Evolutionary conservation across 169 alveolate species (phyloP), one percentile per base, ranked within the genome.

Genomic region (Theileria luwenshuni): DNA sequence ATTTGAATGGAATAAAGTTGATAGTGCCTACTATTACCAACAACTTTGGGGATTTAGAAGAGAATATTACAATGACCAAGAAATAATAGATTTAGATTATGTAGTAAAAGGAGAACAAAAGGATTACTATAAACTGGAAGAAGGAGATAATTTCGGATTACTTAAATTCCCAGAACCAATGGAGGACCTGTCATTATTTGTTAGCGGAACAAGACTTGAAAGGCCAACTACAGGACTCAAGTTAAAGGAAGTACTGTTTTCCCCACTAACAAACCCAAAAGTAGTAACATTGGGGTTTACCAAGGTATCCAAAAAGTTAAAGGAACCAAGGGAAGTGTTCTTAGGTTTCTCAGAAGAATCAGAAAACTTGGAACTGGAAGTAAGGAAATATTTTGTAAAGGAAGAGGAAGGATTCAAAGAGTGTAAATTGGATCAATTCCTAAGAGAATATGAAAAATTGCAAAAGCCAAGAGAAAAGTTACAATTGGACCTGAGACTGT

Each of bases 301-400:
- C 45, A 7, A 5, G 10, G 45, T 38, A 10, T 5, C 45, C 5
- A 10, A 7, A 10, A 5, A 7, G 17, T 38, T 7, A 5, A 10
- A 38, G 17, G 45, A 38, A 5, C 45, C 5, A 5, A 10, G 10
- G 17, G 45, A 38, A 38, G 5, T 7, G 17, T 38, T 38, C 45
- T 10, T 38, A 5, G 10, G 45, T 7, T 5, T 5, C 5, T 5
- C 17, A 38, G 45, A 38, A 5, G 45, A 10, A 10, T 38, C 45
- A 10, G 45, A 38, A 5, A 38, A 38, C 45, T n/a, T n/a, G n/a
- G n/a, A n/a, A n/a, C n/a, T n/a, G n/a, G n/a, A n/a, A n/a, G n/a
- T n/a, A n/a, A n/a, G n/a, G n/a, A n/a, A n/a, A n/a, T n/a, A n/a
- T 51, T 56, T 56, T 43, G 65, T 56, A 17, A 21, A 56, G 38